Conservation (phyloP, 371 early-diverging fungal species). For the Lichtheimia corymbifera region DNA sequence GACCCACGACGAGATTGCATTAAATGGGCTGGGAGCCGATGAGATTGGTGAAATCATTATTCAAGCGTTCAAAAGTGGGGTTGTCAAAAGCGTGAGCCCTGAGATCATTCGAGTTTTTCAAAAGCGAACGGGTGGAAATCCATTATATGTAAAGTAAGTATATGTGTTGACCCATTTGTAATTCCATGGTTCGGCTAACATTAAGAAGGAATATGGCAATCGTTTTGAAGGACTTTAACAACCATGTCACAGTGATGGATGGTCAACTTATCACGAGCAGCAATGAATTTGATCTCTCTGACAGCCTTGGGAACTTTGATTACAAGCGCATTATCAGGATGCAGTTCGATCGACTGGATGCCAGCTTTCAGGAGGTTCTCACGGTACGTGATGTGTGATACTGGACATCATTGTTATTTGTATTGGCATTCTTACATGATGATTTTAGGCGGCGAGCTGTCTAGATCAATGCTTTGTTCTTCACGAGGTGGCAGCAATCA, state of each 20-base stretch:
- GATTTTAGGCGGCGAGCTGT: constrained; percentile 43
- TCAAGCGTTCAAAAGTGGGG: constrained; percentile 36
- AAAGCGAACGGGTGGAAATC: constrained; percentile 53
- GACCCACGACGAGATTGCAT: constrained; percentile 30
- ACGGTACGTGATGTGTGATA: constrained; percentile 21
- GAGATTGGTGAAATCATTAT: constrained; percentile 53
- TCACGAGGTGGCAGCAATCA: constrained; percentile 43
- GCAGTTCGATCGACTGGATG: constrained; percentile 53
- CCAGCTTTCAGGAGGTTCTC: constrained; percentile 52
- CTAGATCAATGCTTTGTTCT: constrained; percentile 47
- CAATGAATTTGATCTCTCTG: constrained; percentile 39
- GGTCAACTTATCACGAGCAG: constrained; percentile 43
- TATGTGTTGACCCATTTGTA: background rate
- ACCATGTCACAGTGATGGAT: constrained; percentile 53
- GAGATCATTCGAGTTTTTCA: constrained; percentile 46
- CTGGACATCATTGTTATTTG: background rate
- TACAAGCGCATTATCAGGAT: constrained; percentile 50
- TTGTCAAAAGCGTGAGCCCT: constrained; percentile 44
- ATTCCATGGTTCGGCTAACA: too few species aligned
- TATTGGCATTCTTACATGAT: background rate
- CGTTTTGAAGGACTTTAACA: constrained; percentile 38
- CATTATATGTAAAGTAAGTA: constrained; percentile 48
- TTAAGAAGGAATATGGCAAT: constrained; percentile 38
- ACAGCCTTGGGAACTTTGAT: constrained; percentile 49
- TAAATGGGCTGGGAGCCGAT: constrained; percentile 44